A percentile compares a stretch with the other conserved stretches of the same genome.
phyloP scores from a whole-genome alignment of 208 protist genomes.

The Kentomonas sorsogonicus region DNA sequence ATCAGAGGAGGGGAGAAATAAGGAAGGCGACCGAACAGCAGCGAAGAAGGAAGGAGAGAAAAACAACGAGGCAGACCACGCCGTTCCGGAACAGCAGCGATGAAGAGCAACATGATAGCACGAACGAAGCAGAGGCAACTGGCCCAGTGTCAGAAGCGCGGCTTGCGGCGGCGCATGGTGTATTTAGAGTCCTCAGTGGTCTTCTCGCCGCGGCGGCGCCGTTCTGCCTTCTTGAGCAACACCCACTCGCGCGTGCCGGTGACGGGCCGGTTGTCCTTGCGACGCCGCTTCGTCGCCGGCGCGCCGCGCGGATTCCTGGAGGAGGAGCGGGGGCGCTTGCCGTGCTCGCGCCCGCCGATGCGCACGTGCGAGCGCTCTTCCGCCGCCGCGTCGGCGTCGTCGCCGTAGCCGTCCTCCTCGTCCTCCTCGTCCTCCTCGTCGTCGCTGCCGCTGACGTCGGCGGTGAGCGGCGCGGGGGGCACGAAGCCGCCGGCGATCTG shows the following conservation, averaged over 20 bases:
- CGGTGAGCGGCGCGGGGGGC: conserved; percentile 33
- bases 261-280: conserved; percentile 62
- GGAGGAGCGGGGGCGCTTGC: conserved; percentile 48
- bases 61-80: conserved; percentile 3
- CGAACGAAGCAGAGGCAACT: neutral
- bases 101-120: neutral
- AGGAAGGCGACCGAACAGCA: neutral
- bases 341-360: conserved; percentile 25
- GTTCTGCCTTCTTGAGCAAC: conserved; percentile 94
- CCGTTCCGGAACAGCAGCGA: too few species aligned
- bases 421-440: conserved; percentile 43
- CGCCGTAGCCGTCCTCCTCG: conserved; percentile 18
- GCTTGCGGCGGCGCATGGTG: conserved; percentile 90
- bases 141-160: conserved; percentile 65
- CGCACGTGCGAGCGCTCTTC: conserved; percentile 29
- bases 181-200: conserved; percentile 94
- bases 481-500: conserved; percentile 70
- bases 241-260: conserved; percentile 93
- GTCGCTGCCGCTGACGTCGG: conserved; percentile 28
- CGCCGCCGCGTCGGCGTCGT: conserved; percentile 13
- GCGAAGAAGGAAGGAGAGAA: conserved; percentile 6
- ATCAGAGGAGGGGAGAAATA: neutral
- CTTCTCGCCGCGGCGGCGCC: conserved; percentile 87
- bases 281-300: conserved; percentile 28
- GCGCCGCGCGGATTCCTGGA: too few species aligned